Percentiles rank a stretch among this genome's conserved stretches.
phyloP scores from a whole-genome alignment of 225 moss, liverwort and hornwort genomes.

The Pleurozium schreberi region DNA sequence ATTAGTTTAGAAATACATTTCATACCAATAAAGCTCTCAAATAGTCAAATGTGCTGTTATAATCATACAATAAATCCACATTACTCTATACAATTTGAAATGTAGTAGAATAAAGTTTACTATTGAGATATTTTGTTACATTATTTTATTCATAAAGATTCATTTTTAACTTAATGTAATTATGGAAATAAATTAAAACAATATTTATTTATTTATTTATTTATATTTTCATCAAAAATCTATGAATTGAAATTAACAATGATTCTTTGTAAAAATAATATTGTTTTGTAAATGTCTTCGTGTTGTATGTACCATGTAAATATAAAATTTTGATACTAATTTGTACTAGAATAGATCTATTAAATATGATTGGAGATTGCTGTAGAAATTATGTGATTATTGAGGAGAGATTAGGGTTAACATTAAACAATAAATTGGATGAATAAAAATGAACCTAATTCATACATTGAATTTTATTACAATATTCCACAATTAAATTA shows the following conservation, averaged over 20 bases:
- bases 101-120: not conserved
- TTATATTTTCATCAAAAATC: too few species aligned
- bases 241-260: not conserved
- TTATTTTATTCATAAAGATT: not conserved
- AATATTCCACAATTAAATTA: not conserved
- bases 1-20: too few species aligned
- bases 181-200: rapidly evolving
- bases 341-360: not conserved
- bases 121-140: not conserved
- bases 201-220: too few species aligned
- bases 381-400: not conserved
- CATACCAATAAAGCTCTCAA: not conserved
- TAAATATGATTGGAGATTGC: not conserved
- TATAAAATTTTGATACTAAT: not conserved
- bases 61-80: not conserved
- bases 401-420: not conserved
- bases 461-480: too few species aligned
- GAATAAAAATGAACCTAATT: not conserved
- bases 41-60: too few species aligned
- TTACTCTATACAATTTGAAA: not conserved
- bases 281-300: not conserved
- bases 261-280: not conserved
- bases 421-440: not conserved
- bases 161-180: not conserved
- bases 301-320: not conserved